These are phyloP conservation scores for Teunomyces atbi DNA, from an alignment of 805 yeast species.

Conservation along the genomic window DNA sequence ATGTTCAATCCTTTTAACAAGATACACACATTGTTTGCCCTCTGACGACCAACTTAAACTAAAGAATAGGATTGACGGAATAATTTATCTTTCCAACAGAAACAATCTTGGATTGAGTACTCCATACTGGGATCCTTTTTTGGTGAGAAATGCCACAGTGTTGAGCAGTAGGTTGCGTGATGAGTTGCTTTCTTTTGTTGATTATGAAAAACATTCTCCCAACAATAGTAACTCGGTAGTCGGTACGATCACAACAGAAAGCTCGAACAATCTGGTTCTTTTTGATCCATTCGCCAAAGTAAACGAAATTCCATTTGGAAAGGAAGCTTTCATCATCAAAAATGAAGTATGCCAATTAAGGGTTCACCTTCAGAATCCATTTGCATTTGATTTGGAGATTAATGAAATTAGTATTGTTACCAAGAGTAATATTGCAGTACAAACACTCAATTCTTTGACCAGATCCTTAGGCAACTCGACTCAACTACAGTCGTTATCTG, in stretches of 20 bases:
- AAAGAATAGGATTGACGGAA: conserved; percentile 27
- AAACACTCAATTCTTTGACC: conserved; percentile 21
- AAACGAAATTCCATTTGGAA: conserved; percentile 38
- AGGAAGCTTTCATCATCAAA: conserved; percentile 41
- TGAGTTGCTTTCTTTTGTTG: conserved; percentile 43
- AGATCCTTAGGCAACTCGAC: not conserved
- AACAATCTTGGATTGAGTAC: conserved; percentile 24
- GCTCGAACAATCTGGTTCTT: conserved; percentile 18
- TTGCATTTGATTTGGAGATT: conserved; percentile 67
- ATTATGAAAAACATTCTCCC: conserved; percentile 16
- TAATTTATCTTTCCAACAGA: conserved; percentile 19
- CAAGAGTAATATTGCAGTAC: conserved; percentile 25
- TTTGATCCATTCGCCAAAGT: conserved; percentile 52
- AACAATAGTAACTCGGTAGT: not conserved
- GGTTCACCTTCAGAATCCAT: conserved; percentile 73
- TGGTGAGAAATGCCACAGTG: conserved; percentile 53
- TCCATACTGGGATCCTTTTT: conserved; percentile 71
- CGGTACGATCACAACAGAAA: not conserved
- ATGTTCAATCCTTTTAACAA: conserved; percentile 53
- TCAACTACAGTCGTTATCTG: not conserved
- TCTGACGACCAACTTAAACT: conserved; percentile 56
- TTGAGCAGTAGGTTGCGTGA: conserved; percentile 21
- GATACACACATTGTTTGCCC: conserved; percentile 53
- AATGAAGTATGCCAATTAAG: conserved; percentile 58
- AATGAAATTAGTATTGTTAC: conserved; percentile 44